Base-by-base conservation (phyloP, 1,139 yeast species). In the Geotrichum citri-aurantii region DNA sequence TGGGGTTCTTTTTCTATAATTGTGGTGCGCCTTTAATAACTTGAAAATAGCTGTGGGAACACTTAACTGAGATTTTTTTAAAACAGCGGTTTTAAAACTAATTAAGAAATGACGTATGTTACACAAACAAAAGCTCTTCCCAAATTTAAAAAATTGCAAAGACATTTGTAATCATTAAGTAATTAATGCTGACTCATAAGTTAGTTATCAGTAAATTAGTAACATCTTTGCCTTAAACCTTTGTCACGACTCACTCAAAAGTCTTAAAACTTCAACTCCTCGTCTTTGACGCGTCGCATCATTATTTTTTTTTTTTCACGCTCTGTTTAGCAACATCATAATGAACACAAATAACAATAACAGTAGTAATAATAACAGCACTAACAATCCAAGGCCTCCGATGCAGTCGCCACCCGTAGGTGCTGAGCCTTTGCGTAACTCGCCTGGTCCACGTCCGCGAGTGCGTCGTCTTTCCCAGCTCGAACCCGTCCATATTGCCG, bases 401-500 rank as follows among this genome's bases (percentile, higher is more conserved):
- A 14, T 29, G 7, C 42, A 48, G 27, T 17, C 48, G 46, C 55
- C 55, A 26, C 19, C 44, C 5, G n/a, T 37, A 14, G 17, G 17
- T n/a, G 21, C 44, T 5, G 44, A 37, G 19, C 44, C 44, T 2
- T 6, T 37, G 19, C 44, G 44, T 8, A 37, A 37, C 44, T 17
- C 55, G 6, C 53, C 60, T 8, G 50, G 46, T 26, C 52, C 60
- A 10, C 55, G 60, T 5, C 60, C 59, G 4, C 59, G 59, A 1
- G 62, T 59, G 2, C 44, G 58, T n/a, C 52, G 59, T 11, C 52
- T 59, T 14, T 59, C 62, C 3, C 62, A 59, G 24, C 55, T 59
- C 11, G 56, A 51, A 42, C 62, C 62, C 1, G 62, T 59, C 26
- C 62, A 59, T 46, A 59, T 59, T 19, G 59, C 57, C 37, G 62